A percentile compares a stretch with the other conserved stretches of the same genome.
Conservation (phyloP, 2,329 filamentous ascomycete genomes). For the Fusarium sp. region DNA sequence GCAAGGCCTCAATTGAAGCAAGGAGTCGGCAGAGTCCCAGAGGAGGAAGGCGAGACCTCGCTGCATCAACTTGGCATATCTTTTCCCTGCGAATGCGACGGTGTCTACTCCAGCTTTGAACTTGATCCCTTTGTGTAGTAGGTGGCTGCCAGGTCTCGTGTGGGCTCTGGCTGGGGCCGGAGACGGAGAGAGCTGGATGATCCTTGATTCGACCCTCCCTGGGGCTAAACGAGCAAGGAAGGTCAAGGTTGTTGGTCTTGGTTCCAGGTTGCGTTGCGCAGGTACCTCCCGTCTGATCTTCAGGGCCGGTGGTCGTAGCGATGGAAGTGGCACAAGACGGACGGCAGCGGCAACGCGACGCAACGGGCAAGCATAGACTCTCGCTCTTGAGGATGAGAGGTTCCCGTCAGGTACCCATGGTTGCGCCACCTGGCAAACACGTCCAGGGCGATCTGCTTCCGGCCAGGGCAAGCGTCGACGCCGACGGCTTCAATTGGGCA, state of each 20-base stretch:
- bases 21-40: slow-evolving; percentile 2
- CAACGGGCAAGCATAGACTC: slow-evolving; percentile 2
- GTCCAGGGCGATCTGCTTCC: slow-evolving; percentile 41
- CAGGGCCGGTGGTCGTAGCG: slow-evolving; percentile 13
- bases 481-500: slow-evolving; percentile 38
- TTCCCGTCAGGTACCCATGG: slow-evolving; percentile 32
- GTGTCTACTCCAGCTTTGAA: slow-evolving; percentile 34
- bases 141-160: slow-evolving; percentile 32
- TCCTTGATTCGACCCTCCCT: slow-evolving; percentile 31
- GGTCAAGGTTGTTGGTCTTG: slow-evolving; percentile 12
- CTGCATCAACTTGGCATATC: slow-evolving; percentile 32
- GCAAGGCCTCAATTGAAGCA: slow-evolving; percentile 10
- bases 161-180: slow-evolving; percentile 39
- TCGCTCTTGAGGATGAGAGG: not conserved
- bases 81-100: slow-evolving; percentile 32
- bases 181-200: slow-evolving; percentile 37
- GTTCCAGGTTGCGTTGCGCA: slow-evolving; percentile 2
- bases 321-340: slow-evolving; percentile 26
- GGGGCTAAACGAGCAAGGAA: slow-evolving; percentile 38
- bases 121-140: slow-evolving; percentile 32
- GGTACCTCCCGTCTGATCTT: slow-evolving; percentile 6
- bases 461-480: slow-evolving; percentile 39
- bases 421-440: slow-evolving; percentile 35
- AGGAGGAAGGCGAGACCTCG: slow-evolving; percentile 35
- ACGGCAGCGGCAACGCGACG: slow-evolving; percentile 12